Percentiles rank a stretch among this genome's conserved stretches.
Conservation (phyloP, 176 grass and related monocot species). For the Phragmites australis region DNA sequence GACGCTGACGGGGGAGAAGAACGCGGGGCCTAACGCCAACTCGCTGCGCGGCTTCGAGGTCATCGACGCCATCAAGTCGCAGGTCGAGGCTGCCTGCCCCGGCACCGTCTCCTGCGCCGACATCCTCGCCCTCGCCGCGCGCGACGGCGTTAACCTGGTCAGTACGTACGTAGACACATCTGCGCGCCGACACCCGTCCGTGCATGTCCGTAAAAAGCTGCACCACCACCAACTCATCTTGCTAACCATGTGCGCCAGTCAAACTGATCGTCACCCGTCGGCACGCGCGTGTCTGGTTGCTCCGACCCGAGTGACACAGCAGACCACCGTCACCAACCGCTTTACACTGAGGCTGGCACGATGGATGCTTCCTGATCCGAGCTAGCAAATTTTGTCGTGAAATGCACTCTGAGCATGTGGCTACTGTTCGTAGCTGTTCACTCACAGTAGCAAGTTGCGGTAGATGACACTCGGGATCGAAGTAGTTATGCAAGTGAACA, state of each 20-base stretch:
- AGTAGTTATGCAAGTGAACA: not conserved
- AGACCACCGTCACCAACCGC: conserved; percentile 27
- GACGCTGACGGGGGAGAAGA: conserved; percentile 75
- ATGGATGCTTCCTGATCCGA: conserved; percentile 34
- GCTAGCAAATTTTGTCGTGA: conserved; percentile 9
- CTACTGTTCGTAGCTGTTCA: not conserved
- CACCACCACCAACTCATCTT: not conserved
- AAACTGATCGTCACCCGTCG: not conserved
- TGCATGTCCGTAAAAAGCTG: not conserved
- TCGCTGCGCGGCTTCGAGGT: conserved; percentile 79
- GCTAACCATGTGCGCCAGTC: not conserved
- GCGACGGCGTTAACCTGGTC: conserved; percentile 79
- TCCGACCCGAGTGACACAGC: not conserved
- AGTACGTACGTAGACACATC: not conserved
- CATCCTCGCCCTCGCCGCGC: conserved; percentile 79
- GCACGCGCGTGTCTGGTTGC: not conserved
- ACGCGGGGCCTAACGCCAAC: conserved; percentile 72
- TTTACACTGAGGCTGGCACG: not conserved
- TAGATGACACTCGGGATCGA: not conserved
- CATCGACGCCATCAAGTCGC: conserved; percentile 77
- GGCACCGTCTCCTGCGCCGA: conserved; percentile 76
- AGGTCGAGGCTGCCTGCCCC: conserved; percentile 55
- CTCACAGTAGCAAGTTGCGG: not conserved
- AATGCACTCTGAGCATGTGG: not conserved
- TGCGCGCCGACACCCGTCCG: conserved; percentile 41